Conservation (phyloP, 768 basidiomycete species). For the Leccinum uliginosum region DNA sequence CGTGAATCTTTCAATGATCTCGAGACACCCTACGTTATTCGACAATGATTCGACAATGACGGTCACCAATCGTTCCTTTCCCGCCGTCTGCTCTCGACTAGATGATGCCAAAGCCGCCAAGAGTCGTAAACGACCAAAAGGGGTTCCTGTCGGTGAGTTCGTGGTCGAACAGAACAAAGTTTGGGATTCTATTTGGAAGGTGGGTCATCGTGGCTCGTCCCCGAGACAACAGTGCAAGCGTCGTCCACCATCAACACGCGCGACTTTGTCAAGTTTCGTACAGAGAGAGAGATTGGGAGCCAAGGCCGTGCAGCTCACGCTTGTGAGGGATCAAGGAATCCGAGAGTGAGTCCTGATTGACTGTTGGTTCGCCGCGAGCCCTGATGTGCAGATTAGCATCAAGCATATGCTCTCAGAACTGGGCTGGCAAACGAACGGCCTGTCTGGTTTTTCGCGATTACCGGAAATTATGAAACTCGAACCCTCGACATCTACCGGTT, state of each 20-base stretch:
- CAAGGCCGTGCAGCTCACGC: conserved; percentile 1
- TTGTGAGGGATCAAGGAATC: conserved; percentile 1
- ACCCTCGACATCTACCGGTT: conserved; percentile 7
- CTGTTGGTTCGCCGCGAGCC: not conserved
- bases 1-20: not conserved
- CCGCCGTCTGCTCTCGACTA: not conserved
- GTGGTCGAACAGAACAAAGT: not conserved
- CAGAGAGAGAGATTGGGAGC: not conserved
- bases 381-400: conserved; percentile 6
- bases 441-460: not conserved
- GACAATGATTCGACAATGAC: rapidly evolving
- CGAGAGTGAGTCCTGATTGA: not conserved
- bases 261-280: conserved; percentile 2
- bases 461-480: conserved; percentile 8
- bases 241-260: conserved; percentile 6
- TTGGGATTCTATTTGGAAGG: not conserved
- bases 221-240: not conserved
- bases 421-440: not conserved
- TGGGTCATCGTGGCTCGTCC: not conserved
- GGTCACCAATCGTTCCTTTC: not conserved
- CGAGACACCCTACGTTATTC: not conserved
- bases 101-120: conserved; percentile 6
- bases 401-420: not conserved
- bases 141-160: not conserved
- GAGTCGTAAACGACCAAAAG: not conserved